Evolutionary conservation across 495 filamentous ascomycete species (phyloP), one percentile per base, ranked within the genome.

Genomic region (Penicillium daleae): DNA sequence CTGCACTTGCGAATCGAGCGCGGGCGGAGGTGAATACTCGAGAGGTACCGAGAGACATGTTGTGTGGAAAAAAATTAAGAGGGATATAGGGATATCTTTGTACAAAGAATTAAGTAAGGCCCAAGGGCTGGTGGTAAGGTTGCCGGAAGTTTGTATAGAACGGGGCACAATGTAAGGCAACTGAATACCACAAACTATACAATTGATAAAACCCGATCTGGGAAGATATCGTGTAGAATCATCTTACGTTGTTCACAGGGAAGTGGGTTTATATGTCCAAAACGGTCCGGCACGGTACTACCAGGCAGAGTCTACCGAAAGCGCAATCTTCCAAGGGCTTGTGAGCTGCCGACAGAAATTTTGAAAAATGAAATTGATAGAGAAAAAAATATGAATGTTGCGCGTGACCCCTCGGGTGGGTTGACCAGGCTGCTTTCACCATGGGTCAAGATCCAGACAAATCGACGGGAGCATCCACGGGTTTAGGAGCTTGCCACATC

Each of bases 351-450:
- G 50, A 55, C 35, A 64, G 35, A 48, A 60, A 49, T 2, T 50
- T 35, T 3, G 24, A 15, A 54, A 61, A 57, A 32, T 50, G 40
- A 58, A 59, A 69, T 32, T 52, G 54, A 54, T 32, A 50, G 35
- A 54, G 17, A 54, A 71, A 72, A 69, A 50, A 50, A 59, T 40
- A 63, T 21, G 49, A 21, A 27, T 27, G 44, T 51, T 52, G 33
- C 71, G 71, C 68, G 68, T 77, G 74, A 77, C 65, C 59, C 44
- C 6, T 22, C 42, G 51, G n/a, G 70, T 71, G 70, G 71, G 40
- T 63, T 61, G 29, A 33, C 19, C 52, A 58, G 65, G 65, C 58
- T 69, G 62, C 51, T 66, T 71, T 75, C 64, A 70, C 74, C 65
- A 71, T 74, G 69, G 68, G 62, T 69, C 66, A 68, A 54, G 68